A percentile compares a stretch with the other conserved stretches of the same genome.
Evolutionary conservation across 2,329 filamentous ascomycete species (phyloP).

Genomic region (Thelonectria olida): DNA sequence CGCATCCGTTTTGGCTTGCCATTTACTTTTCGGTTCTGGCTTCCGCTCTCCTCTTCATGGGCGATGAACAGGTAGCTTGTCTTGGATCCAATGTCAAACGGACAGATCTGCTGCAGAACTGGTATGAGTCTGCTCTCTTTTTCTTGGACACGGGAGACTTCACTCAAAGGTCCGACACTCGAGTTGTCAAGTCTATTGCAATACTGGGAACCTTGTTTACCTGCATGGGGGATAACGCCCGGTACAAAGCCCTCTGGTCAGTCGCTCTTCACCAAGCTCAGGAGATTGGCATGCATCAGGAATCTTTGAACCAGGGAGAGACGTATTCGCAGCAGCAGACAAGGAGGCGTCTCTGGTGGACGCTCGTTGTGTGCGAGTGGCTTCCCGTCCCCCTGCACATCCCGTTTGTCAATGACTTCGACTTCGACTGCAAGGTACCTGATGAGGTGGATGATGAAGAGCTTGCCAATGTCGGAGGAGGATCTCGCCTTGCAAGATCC

Average conservation of each 20-base stretch:
- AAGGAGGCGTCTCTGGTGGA: slow-evolving; percentile 4
- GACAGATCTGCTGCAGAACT: neutral
- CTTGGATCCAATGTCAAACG: neutral
- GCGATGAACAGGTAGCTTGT: neutral
- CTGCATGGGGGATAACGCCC: neutral
- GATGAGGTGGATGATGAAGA: slow-evolving; percentile 1
- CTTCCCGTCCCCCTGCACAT: neutral
- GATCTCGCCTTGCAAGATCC: neutral
- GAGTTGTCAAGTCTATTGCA: neutral
- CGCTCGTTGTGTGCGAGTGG: slow-evolving; percentile 2
- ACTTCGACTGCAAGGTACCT: neutral
- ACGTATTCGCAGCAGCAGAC: slow-evolving; percentile 1
- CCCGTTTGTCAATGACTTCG: neutral
- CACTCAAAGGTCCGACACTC: neutral
- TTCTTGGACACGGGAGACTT: slow-evolving; percentile 2
- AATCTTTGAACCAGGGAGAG: neutral
- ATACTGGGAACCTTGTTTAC: neutral
- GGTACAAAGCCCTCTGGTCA: neutral
- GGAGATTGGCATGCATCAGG: neutral
- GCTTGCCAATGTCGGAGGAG: neutral
- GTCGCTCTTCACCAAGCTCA: slow-evolving; percentile 1
- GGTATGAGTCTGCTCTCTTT: neutral
- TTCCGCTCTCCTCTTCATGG: neutral
- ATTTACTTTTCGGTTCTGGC: neutral
- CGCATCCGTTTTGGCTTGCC: neutral